Percentiles rank a stretch among this genome's conserved stretches.
These are phyloP conservation scores for Phytophthora melonis DNA, from an alignment of 352 stramenopile species.

Conservation along the genomic window DNA sequence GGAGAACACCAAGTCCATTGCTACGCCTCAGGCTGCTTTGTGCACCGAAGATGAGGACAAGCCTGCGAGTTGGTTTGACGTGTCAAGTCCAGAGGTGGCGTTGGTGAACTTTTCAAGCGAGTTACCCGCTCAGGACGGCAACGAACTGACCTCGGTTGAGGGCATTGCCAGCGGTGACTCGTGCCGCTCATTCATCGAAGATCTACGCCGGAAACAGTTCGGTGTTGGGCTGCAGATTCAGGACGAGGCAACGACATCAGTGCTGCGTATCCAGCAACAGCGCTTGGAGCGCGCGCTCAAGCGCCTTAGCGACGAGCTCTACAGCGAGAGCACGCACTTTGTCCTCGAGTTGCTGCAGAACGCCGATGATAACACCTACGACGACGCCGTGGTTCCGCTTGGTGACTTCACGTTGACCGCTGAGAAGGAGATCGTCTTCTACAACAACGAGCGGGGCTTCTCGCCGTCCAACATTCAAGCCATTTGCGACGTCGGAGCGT, in stretches of 20 bases:
- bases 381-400: constrained; percentile 45
- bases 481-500: constrained; percentile 90
- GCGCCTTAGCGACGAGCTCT: constrained; percentile 86
- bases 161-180: constrained; percentile 16
- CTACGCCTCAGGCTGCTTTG: neutral
- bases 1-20: neutral
- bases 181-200: constrained; percentile 66
- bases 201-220: constrained; percentile 79
- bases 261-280: constrained; percentile 80
- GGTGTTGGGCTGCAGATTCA: constrained; percentile 76
- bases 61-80: constrained; percentile 9
- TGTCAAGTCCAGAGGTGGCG: constrained; percentile 8
- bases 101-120: constrained; percentile 24
- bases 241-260: constrained; percentile 60
- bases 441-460: constrained; percentile 90
- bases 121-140: constrained; percentile 1
- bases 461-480: constrained; percentile 77
- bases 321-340: constrained; percentile 90
- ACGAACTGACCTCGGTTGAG: neutral
- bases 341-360: constrained; percentile 91
- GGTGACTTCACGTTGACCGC: constrained; percentile 70
- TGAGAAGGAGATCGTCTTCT: constrained; percentile 70
- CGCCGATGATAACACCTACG: constrained; percentile 87
- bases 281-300: constrained; percentile 87
- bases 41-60: constrained; percentile 5